Evolutionary conservation across 2,329 filamentous ascomycete genomes (phyloP).

Genomic region (Parascedosporium putredinis): DNA sequence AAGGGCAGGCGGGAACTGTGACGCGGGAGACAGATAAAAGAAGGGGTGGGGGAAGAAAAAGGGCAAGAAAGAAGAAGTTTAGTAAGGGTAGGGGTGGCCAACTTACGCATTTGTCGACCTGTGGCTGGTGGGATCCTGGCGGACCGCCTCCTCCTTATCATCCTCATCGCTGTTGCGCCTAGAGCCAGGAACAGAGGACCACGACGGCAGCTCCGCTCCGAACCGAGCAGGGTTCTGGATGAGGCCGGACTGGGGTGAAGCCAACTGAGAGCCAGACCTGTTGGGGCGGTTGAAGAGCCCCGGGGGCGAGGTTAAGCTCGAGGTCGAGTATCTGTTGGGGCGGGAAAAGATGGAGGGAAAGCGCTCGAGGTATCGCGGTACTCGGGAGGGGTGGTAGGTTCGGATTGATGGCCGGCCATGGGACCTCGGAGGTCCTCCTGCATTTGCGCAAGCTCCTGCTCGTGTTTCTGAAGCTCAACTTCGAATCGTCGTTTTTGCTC

Average conservation of each 20-base stretch:
- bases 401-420: constrained; percentile 68
- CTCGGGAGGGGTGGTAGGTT: constrained; percentile 93
- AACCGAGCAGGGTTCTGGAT: constrained; percentile 41
- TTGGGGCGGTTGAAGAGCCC: constrained; percentile 63
- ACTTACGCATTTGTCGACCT: constrained; percentile 73
- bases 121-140: constrained; percentile 59
- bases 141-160: constrained; percentile 68
- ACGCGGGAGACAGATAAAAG: no score
- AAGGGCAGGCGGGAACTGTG: no score
- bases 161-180: constrained; percentile 86
- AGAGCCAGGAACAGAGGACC: constrained; percentile 80
- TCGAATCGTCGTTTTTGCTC: constrained; percentile 86
- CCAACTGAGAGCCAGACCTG: constrained; percentile 68
- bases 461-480: constrained; percentile 82
- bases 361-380: constrained; percentile 63
- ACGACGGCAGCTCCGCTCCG: constrained; percentile 52
- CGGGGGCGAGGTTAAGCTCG: constrained; percentile 74
- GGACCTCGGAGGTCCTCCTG: constrained; percentile 62
- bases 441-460: constrained; percentile 75
- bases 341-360: constrained; percentile 74
- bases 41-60: no score
- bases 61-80: not conserved
- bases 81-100: not conserved
- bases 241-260: constrained; percentile 61
- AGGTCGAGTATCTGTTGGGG: constrained; percentile 80